These are phyloP conservation scores for Bisporella sp. DNA, from an alignment of 2,329 filamentous ascomycete genomes.

Conservation along the genomic window DNA sequence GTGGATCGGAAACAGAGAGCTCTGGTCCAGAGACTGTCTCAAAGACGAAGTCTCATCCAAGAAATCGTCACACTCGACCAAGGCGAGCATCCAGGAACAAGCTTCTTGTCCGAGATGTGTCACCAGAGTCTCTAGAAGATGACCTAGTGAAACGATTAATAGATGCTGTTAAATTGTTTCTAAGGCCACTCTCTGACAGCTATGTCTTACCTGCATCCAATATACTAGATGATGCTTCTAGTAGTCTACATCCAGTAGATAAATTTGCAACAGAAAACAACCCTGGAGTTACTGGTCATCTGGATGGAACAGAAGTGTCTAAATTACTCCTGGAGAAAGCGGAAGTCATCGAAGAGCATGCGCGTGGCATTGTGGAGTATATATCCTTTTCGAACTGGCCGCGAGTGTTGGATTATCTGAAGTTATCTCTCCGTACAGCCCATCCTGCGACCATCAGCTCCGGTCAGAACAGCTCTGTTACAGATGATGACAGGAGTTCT, in stretches of 20 bases:
- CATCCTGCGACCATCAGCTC: constrained; percentile 19
- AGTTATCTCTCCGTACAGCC: constrained; percentile 30
- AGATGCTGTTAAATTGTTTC: constrained; percentile 47
- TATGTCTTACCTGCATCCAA: constrained; percentile 49
- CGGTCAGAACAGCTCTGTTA: constrained; percentile 14
- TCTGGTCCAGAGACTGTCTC: constrained; percentile 13
- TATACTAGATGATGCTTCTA: constrained; percentile 43
- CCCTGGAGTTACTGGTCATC: constrained; percentile 20
- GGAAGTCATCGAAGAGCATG: constrained; percentile 45
- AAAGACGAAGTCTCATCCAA: constrained; percentile 1
- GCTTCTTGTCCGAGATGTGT: constrained; percentile 13
- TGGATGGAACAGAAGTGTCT: constrained; percentile 20
- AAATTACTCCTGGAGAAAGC: constrained; percentile 22
- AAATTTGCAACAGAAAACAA: constrained; percentile 4
- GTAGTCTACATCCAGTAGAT: constrained; percentile 23
- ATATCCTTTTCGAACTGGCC: constrained; percentile 59
- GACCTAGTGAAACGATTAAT: constrained; percentile 47
- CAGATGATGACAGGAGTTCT: constrained; percentile 29
- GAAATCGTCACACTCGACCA: constrained; percentile 9
- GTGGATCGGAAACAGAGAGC: constrained; percentile 16
- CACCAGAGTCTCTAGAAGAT: constrained; percentile 36
- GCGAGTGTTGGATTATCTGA: constrained; percentile 51
- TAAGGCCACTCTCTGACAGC: constrained; percentile 51
- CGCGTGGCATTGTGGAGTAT: constrained; percentile 54
- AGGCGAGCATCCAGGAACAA: constrained; percentile 21